Evolutionary conservation across 2,329 filamentous ascomycete genomes (phyloP).

Genomic region (Alternaria infectoria): DNA sequence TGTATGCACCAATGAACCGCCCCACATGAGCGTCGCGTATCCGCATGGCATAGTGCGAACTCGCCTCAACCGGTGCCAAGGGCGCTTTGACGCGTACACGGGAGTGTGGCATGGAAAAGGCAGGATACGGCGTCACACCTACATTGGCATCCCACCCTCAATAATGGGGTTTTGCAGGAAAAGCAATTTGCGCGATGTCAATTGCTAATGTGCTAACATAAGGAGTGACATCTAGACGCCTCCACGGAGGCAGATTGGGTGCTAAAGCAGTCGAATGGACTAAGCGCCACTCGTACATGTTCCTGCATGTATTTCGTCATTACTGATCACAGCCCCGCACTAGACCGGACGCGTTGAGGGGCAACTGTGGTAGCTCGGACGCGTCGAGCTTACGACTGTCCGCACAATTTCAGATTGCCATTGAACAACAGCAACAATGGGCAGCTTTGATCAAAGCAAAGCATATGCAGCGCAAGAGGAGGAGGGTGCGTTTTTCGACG

Average conservation of each 20-base stretch:
- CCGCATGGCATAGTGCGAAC: conserved; percentile 21
- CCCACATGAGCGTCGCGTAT: conserved; percentile 22
- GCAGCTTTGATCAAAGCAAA: conserved; percentile 50
- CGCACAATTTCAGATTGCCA: conserved; percentile 14
- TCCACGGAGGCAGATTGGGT: conserved; percentile 1
- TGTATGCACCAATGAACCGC: conserved; percentile 24
- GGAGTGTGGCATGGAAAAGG: conserved; percentile 20
- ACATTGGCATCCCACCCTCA: conserved; percentile 27
- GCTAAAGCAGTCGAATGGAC: conserved; percentile 5
- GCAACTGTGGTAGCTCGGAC: conserved; percentile 17
- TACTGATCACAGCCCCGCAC: conserved; percentile 29
- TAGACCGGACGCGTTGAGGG: conserved; percentile 36
- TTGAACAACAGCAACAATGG: conserved; percentile 32
- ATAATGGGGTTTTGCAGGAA: conserved; percentile 2
- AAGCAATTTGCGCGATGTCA: neutral
- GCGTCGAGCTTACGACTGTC: conserved; percentile 25
- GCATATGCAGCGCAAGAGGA: conserved; percentile 57
- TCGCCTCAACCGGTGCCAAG: conserved; percentile 18
- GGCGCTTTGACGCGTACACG: conserved; percentile 16
- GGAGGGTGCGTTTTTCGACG: conserved; percentile 59
- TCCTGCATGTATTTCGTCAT: conserved; percentile 31
- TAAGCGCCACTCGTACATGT: conserved; percentile 12
- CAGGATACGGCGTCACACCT: conserved; percentile 16
- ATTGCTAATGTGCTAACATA: conserved; percentile 25
- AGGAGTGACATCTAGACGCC: conserved; percentile 29